Percentiles rank a stretch among this genome's conserved stretches.
Conservation (phyloP, 805 yeast species). For the Candida loeiensis region DNA sequence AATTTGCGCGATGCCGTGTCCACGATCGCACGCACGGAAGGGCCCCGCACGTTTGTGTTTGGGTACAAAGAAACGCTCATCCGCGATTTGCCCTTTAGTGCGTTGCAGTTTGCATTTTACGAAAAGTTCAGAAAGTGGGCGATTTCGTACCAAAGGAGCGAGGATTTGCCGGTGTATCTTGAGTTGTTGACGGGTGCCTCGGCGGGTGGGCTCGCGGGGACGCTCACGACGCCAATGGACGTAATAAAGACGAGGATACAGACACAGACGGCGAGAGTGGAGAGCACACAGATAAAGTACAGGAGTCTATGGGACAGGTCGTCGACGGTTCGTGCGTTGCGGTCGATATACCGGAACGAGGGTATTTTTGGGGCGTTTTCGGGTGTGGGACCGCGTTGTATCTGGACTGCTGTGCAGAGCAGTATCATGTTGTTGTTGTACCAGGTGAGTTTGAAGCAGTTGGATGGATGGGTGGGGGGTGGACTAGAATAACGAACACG, state of each 20-base stretch:
- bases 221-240: constrained; percentile 84
- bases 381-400: constrained; percentile 94
- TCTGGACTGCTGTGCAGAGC: constrained; percentile 96
- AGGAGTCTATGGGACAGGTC: constrained; percentile 15
- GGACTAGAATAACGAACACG: not conserved
- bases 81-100: constrained; percentile 93
- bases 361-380: constrained; percentile 79
- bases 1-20: constrained; percentile 68
- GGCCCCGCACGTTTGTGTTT: constrained; percentile 68
- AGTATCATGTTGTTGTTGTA: constrained; percentile 88
- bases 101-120: constrained; percentile 92
- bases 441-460: constrained; percentile 65
- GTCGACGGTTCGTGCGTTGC: constrained; percentile 32
- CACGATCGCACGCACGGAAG: constrained; percentile 67
- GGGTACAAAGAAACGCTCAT: constrained; percentile 94
- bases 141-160: constrained; percentile 30
- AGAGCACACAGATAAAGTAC: constrained; percentile 6
- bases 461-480: constrained; percentile 27
- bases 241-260: constrained; percentile 91
- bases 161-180: constrained; percentile 50
- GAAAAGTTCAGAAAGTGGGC: constrained; percentile 74
- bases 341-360: constrained; percentile 58
- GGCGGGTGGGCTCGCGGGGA: constrained; percentile 93
- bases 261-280: constrained; percentile 49
- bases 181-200: constrained; percentile 90